Conservation (phyloP, 2,329 filamentous ascomycete genomes). For the Aspergillus sp. region DNA sequence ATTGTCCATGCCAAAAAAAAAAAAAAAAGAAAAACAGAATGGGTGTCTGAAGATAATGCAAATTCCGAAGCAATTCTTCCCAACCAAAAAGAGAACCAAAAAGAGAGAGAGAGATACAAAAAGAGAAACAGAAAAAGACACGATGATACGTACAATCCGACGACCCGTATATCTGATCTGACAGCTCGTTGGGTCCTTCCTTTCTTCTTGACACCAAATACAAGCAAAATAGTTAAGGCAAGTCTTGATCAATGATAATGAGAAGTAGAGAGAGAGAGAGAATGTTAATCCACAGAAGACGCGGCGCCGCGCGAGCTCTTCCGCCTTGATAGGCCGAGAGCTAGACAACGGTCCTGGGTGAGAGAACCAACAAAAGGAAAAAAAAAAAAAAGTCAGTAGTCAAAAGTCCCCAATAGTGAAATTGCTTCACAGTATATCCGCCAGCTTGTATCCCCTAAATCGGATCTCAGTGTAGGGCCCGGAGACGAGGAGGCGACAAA, state of each 20-base stretch:
- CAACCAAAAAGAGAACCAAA: constrained; percentile 1
- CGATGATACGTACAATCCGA: constrained; percentile 37
- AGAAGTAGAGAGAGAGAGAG: constrained; percentile 3
- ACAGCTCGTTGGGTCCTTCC: constrained; percentile 11
- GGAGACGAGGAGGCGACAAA: not conserved
- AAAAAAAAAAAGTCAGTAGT: constrained; percentile 4
- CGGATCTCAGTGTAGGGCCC: constrained; percentile 4
- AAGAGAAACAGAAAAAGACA: constrained; percentile 17
- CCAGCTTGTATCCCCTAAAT: constrained; percentile 13
- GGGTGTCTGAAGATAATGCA: constrained; percentile 2
- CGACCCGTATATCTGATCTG: constrained; percentile 16
- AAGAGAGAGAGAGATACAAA: constrained; percentile 9
- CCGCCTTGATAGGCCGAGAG: constrained; percentile 17
- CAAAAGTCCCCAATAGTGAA: constrained; percentile 9
- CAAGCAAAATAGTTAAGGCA: constrained; percentile 15
- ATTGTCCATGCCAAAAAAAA: constrained; percentile 7
- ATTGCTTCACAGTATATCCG: constrained; percentile 4
- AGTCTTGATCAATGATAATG: constrained; percentile 13
- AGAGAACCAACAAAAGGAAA: constrained; percentile 7
- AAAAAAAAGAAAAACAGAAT: not conserved
- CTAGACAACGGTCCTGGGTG: constrained; percentile 6
- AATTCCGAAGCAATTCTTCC: not conserved
- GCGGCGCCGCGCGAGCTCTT: constrained; percentile 13
- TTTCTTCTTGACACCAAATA: constrained; percentile 20
- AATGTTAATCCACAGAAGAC: constrained; percentile 17